Percentiles rank a stretch among this genome's conserved stretches.
Conservation (phyloP, 2,329 filamentous ascomycete genomes). For the Ophiostoma australiae region DNA sequence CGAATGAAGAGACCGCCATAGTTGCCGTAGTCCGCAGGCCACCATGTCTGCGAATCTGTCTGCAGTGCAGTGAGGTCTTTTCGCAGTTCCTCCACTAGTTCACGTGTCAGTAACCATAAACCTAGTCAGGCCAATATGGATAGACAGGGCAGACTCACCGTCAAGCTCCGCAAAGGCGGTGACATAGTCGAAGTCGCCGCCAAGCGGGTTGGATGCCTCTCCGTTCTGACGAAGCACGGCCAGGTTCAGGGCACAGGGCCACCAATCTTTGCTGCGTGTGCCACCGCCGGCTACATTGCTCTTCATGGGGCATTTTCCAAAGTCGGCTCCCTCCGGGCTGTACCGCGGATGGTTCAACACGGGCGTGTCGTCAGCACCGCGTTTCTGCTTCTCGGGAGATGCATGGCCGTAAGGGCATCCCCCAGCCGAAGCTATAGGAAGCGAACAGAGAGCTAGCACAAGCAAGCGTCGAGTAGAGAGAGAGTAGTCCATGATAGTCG, state of each 20-base stretch:
- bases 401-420: neutral
- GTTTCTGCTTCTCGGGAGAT: neutral
- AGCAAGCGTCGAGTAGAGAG: neutral
- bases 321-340: neutral
- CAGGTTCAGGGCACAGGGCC: slow-evolving; percentile 63
- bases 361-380: neutral
- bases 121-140: neutral
- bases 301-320: slow-evolving; percentile 19
- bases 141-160: neutral
- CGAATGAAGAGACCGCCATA: slow-evolving; percentile 76
- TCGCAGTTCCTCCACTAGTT: slow-evolving; percentile 49
- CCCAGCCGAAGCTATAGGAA: neutral
- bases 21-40: slow-evolving; percentile 77
- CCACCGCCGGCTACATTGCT: slow-evolving; percentile 51
- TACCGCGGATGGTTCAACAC: neutral
- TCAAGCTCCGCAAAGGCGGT: slow-evolving; percentile 58
- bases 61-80: slow-evolving; percentile 66
- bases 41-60: slow-evolving; percentile 76
- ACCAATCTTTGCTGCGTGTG: slow-evolving; percentile 66
- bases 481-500: neutral
- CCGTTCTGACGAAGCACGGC: slow-evolving; percentile 71
- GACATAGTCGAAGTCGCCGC: slow-evolving; percentile 66
- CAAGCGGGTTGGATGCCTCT: slow-evolving; percentile 57
- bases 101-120: neutral
- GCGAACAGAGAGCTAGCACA: neutral